Evolutionary conservation across 257 asterid species (phyloP), one percentile per base, ranked within the genome.

Genomic region (Ballota nigra): DNA sequence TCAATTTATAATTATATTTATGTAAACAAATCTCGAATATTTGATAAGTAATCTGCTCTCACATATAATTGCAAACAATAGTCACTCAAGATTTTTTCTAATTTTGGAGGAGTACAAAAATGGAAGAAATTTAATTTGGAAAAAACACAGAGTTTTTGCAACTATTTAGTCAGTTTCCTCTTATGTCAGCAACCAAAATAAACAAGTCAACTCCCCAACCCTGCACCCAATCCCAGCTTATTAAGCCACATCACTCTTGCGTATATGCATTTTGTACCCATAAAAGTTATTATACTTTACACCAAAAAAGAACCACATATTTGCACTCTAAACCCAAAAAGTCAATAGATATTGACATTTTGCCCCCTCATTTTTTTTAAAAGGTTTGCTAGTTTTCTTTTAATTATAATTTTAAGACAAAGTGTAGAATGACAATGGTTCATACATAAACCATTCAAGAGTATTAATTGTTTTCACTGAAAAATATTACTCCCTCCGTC

Each of bases 141-240:
- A 34, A 62, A 61, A 31, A n/a, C 2, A 15, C 8, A 9, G 0
- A 9, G 6, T 57, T 40, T 24, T 5, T 20, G 56, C 66, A 56
- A 11, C 10, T 26, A 7, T 5, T 11, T 12, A 18, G 38, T 31
- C 51, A 26, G 16, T 16, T 70, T 26, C 36, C 16, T 43, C 62
- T 61, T 22, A 33, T 71, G 76, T 71, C 69, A 60, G 68, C 75
- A 71, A 61, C 61, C 49, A 43, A 45, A 71, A 4, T 8, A 23
- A 60, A 49, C 43, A 71, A 72, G 77, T 69, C 74, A 72, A 72
- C 51, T 11, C 63, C 36, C 51, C 52, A 33, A 19, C 1, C 16
- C 76, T 41, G 61, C 52, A 22, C 12, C 61, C 52, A 43, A 59
- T 60, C 69, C 20, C 26, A 1, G 8, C 29, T 36, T 36, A 2